phyloP scores from a whole-genome alignment of 192 early-diverging fungal genomes.

The Allomyces javanicus region DNA sequence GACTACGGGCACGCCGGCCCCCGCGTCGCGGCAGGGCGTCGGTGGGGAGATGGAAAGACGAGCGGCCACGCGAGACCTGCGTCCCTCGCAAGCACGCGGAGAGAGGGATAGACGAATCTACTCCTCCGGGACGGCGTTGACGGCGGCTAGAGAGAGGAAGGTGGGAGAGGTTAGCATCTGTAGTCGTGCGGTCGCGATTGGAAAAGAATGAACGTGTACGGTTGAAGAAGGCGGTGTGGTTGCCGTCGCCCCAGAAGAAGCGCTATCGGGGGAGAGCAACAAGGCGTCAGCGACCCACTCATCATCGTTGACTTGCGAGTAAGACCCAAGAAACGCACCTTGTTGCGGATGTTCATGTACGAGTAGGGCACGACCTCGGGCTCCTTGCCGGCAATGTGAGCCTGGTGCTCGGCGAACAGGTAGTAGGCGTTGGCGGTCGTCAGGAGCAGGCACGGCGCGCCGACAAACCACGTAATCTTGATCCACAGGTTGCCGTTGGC shows the following conservation, averaged over 20 bases:
- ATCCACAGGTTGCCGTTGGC: constrained; percentile 1
- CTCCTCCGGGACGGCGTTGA: background rate
- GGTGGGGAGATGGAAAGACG: too few species aligned
- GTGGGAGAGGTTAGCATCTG: background rate
- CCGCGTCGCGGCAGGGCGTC: too few species aligned
- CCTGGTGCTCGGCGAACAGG: background rate
- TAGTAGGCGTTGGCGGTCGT: background rate
- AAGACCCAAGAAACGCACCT: too few species aligned
- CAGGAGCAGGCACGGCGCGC: background rate
- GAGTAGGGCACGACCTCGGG: background rate
- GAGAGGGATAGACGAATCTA: background rate
- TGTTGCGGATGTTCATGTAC: background rate
- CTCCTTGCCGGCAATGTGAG: background rate
- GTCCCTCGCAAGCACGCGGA: background rate
- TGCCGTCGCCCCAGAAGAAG: constrained; percentile 1
- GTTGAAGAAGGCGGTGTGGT: background rate
- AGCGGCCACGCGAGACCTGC: too few species aligned
- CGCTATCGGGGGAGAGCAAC: background rate
- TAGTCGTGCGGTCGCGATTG: background rate
- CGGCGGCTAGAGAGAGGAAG: background rate
- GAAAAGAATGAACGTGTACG: background rate
- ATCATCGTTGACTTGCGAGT: too few species aligned
- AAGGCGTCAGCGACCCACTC: too few species aligned
- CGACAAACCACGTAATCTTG: background rate
- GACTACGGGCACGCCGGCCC: too few species aligned